Evolutionary conservation across 1,139 yeast species (phyloP), one percentile per base, ranked within the genome.

Genomic region (Kodamaea fungicola): DNA sequence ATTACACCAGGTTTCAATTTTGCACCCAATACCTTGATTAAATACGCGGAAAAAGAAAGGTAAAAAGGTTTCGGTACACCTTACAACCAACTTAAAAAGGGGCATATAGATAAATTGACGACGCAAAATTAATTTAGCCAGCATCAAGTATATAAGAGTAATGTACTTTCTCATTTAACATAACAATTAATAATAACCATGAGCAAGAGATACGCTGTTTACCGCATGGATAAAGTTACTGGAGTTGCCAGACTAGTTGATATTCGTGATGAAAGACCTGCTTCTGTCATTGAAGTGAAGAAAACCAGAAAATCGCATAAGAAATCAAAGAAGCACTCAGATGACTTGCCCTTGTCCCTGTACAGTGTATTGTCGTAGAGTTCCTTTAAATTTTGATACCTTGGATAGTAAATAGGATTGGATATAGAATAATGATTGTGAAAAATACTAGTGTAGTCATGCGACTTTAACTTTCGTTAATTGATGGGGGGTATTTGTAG

Each of bases 171-270:
- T 8, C 22, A n/a, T 28, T 23, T 7, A 22, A 22, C 10, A 10
- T 8, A 4, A 21, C 12, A 19, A 10, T 22, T 28, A 21, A 12
- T 9, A 4, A 16, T n/a, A n/a, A 9, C 12, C 8, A 37, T 37
- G 40, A 31, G 37, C n/a, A 39, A 39, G 35, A 36, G 33, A 32
- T 39, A 39, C 33, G 42, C 40, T 8, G 35, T 36, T 4, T 39
- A 39, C 25, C 29, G 42, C 4, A 19, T 35, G 35, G 42, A 39
- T 30, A 33, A 33, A 29, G 31, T 28, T 22, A 39, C 42, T 7
- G 42, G 42, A 4, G 29, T 39, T 8, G 31, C 35, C 13, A 33
- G 37, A 23, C 30, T 39, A 21, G 42, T 39, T n/a, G 30, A 31
- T 23, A 33, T 39, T 3, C 12, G 23, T 19, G 39, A 35, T 9